Base-by-base conservation (phyloP, 768 basidiomycete genomes). In the Mycena vulgaris region DNA sequence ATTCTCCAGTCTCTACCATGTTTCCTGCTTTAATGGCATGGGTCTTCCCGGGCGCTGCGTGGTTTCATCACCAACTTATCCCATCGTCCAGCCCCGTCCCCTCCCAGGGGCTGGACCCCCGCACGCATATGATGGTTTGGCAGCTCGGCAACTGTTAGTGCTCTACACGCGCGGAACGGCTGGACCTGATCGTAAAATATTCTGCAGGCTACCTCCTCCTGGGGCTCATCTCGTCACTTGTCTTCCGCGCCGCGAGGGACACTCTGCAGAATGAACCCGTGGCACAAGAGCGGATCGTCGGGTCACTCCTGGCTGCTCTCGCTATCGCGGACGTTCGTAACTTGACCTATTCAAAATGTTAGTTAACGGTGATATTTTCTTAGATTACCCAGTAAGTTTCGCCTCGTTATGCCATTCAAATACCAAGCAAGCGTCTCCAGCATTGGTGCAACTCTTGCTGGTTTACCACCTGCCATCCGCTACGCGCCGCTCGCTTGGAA, bases 31-130 rank as follows among this genome's bases (percentile, higher is more conserved):
- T 85, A 42, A 79, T 79, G 57, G 84, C 86, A 28, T 90, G 89
- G 87, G 73, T 86, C 51, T 85, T 81, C 66, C 90, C 90, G 10
- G 91, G 92, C 17, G 82, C 91, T 27, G 80, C 82, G 19, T 92
- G 92, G 90, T 93, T 92, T 72, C 87, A 90, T 75, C 83, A 88
- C 74, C 84, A 90, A 70, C 88, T 93, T 62, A 85, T 92, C 49
- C 92, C 92, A 2, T 82, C 81, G 10, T 64, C 74, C n/a, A 66
- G 78, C 0, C 80, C 82, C 39, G 65, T 77, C 0, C 80, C 82
- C 7, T 73, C 80, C 30, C 63, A 66, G 10, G 71, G 77, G 8
- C 75, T 89, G 56, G 88, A 91, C 53, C 76, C 83, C 40, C 83
- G 89, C 39, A 86, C 88, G 8, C 82, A 80, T 19, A 91, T 92